Evolutionary conservation across 140 eudicot genomes (phyloP).

Genomic region (Erigeron philadelphicus): DNA sequence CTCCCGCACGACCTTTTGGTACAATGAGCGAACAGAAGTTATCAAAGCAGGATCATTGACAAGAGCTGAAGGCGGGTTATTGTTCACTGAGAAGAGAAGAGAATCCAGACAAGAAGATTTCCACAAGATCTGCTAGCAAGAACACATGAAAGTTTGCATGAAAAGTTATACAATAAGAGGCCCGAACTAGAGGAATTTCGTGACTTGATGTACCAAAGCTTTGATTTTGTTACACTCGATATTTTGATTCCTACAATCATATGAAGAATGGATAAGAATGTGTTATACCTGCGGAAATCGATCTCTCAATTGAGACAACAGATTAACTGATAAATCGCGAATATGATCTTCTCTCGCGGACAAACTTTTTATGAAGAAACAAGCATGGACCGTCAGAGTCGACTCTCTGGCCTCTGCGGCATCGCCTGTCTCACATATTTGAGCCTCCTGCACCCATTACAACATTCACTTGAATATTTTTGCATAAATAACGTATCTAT

Average conservation of each 20-base stretch:
- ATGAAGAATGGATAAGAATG: background rate
- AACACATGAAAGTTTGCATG: constrained; percentile 15
- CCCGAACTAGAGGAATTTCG: too few relatives aligned
- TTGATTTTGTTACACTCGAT: too few relatives aligned
- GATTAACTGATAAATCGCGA: constrained; percentile 66
- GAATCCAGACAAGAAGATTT: constrained; percentile 83
- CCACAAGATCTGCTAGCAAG: constrained; percentile 80
- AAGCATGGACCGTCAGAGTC: constrained; percentile 73
- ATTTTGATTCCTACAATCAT: too few relatives aligned
- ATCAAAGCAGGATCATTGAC: constrained; percentile 79
- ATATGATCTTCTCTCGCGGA: constrained; percentile 90
- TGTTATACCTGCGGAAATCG: constrained; percentile 84
- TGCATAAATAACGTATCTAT: background rate
- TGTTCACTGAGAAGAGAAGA: constrained; percentile 69
- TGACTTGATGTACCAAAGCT: too few relatives aligned
- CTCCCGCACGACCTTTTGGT: constrained; percentile 76
- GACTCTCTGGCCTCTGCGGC: constrained; percentile 79
- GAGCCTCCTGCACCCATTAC: constrained; percentile 55
- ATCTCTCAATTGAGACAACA: constrained; percentile 76
- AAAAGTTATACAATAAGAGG: background rate
- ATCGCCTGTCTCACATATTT: constrained; percentile 77
- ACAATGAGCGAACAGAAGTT: constrained; percentile 81
- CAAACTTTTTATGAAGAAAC: constrained; percentile 78
- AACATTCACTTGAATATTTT: constrained; percentile 10
- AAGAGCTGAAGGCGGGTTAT: constrained; percentile 69